Base-by-base conservation (phyloP, 1,284 basidiomycete genomes). In the Trichosporon sp. region DNA sequence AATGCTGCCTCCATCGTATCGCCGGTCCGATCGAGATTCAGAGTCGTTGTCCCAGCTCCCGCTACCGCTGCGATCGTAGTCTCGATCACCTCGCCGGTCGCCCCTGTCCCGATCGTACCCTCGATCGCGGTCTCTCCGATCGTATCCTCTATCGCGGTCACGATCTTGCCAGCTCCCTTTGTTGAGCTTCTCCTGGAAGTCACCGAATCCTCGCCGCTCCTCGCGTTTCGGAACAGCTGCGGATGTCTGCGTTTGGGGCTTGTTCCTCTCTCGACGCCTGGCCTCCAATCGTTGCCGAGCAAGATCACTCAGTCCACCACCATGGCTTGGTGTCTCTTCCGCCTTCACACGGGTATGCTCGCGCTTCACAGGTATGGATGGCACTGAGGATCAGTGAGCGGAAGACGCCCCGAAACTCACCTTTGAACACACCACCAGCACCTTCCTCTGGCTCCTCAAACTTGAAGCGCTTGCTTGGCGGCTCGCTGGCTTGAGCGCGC, bases 281-380 rank as follows among this genome's bases (percentile, higher is more conserved):
- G 93, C 92, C 61, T 94, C 92, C 31, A 96, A 78, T 65, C 85
- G 81, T 69, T 85, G 83, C 27, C 87, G 83, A 9, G 89, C 92
- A 1, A 82, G 80, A 27, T 92, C 89, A 0, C 90, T 90, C 31
- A 97, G 81, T 11, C 94, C 95, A 56, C 91, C 89, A 1, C 91
- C 89, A 75, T 95, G 91, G n/a, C 93, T 95, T 0, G 94, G 94
- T 0, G 94, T 97, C 70, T 95, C 93, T 69, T 90, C 89, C 0
- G 88, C 90, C 70, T 89, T 82, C 65, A 90, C 87, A 11, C 94
- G 86, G 2, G 84, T 78, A 71, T 89, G 86, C 37, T 81, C 82
- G 13, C 82, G 79, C 52, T 87, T 84, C 16, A 79, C 84, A 79
- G 61, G 84, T 10, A 94, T 73, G 31, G 78, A 84, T 0, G 92